Conservation (phyloP, 768 basidiomycete genomes). For the Tylopilus subfusipes region DNA sequence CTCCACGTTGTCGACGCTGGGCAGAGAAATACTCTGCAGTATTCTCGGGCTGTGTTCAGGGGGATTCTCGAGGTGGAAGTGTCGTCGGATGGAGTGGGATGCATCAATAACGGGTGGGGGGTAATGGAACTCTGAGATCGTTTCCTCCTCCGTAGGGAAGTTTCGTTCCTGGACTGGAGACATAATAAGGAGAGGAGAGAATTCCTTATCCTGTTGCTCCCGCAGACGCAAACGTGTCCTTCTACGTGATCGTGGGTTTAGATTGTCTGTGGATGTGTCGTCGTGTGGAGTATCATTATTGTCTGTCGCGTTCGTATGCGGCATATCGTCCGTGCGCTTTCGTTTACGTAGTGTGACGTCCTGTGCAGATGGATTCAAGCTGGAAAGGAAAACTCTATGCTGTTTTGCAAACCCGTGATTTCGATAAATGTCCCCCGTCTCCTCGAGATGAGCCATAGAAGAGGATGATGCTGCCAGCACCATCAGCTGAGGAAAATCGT, state of each 20-base stretch:
- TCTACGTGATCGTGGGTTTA: not conserved
- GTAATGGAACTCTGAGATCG: not conserved
- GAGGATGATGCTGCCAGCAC: not conserved
- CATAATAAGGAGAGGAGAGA: conserved; percentile 23
- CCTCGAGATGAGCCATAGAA: not conserved
- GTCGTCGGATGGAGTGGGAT: conserved; percentile 1
- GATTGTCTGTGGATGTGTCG: not conserved
- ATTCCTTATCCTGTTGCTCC: conserved; percentile 9
- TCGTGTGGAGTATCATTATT: not conserved
- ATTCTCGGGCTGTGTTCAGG: not conserved
- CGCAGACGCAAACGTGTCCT: conserved; percentile 10
- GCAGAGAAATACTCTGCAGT: not conserved
- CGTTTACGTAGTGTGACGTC: conserved; percentile 17
- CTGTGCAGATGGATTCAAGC: not conserved
- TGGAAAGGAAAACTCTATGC: not conserved
- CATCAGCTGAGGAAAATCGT: not conserved
- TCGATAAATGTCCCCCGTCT: not conserved
- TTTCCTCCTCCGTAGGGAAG: not conserved
- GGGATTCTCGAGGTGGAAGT: not conserved
- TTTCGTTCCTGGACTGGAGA: conserved; percentile 7
- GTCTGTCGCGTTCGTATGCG: not conserved
- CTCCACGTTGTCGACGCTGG: not conserved
- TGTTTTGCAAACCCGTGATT: not conserved
- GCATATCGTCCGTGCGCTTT: conserved; percentile 4
- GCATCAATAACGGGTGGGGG: not conserved